Percentiles rank a stretch among this genome's conserved stretches.
These are phyloP conservation scores for Ramaria rubella DNA, from an alignment of 768 basidiomycete genomes.

Conservation along the genomic window DNA sequence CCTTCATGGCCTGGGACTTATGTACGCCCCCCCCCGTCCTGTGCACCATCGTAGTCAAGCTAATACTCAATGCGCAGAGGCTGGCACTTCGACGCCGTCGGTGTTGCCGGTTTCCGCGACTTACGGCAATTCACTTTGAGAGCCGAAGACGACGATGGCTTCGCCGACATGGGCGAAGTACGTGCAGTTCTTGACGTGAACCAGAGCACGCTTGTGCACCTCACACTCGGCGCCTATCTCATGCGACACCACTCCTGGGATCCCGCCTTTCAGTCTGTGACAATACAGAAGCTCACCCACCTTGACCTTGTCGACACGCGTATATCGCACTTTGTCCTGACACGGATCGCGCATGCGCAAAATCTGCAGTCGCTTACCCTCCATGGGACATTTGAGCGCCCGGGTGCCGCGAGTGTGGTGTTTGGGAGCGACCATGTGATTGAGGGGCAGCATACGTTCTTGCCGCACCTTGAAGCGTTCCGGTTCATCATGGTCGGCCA, in stretches of 20 bases:
- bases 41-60: background rate
- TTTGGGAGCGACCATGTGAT: constrained; percentile 58
- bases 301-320: constrained; percentile 65
- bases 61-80: constrained; percentile 33
- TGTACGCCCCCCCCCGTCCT: constrained; percentile 30
- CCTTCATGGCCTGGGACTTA: constrained; percentile 51
- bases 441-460: constrained; percentile 49
- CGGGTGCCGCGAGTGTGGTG: constrained; percentile 48
- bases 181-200: constrained; percentile 58
- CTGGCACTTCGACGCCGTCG: constrained; percentile 69
- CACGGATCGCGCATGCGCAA: constrained; percentile 56
- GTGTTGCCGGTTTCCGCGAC: constrained; percentile 54
- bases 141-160: constrained; percentile 65
- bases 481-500: constrained; percentile 59
- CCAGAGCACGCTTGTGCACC: constrained; percentile 47
- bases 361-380: constrained; percentile 56
- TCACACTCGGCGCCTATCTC: constrained; percentile 65
- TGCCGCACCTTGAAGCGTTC: constrained; percentile 57
- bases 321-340: constrained; percentile 57
- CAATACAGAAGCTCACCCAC: constrained; percentile 61
- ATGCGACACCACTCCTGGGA: constrained; percentile 62
- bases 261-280: constrained; percentile 52
- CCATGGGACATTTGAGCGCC: constrained; percentile 60
- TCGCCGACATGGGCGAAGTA: constrained; percentile 64
- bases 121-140: constrained; percentile 61